Conservation (phyloP, 306 rosid genomes). For the Begonia loranthoides region DNA sequence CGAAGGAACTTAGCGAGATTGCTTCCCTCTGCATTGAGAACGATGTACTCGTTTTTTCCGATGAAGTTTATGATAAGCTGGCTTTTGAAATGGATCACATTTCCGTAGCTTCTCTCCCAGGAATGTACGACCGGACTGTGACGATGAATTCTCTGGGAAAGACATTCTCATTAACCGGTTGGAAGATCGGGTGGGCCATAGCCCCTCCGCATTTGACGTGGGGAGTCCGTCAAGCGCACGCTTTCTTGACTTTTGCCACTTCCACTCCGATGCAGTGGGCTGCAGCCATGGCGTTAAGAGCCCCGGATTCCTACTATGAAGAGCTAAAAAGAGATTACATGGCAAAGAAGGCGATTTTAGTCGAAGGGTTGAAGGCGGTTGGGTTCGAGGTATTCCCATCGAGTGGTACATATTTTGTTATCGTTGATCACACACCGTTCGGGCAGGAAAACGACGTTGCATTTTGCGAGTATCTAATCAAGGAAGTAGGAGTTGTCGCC, state of each 20-base stretch:
- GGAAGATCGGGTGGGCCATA: constrained; percentile 92
- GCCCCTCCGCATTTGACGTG: constrained; percentile 76
- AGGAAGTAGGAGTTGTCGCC: constrained; percentile 91
- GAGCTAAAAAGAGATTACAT: constrained; percentile 67
- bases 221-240: constrained; percentile 67
- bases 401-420: constrained; percentile 75
- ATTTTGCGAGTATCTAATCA: constrained; percentile 81
- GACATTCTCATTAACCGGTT: constrained; percentile 86
- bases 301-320: constrained; percentile 65
- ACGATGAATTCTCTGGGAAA: constrained; percentile 84
- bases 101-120: constrained; percentile 70
- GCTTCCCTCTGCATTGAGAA: constrained; percentile 86
- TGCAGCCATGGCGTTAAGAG: constrained; percentile 73
- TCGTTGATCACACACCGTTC: constrained; percentile 89
- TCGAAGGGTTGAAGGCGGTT: constrained; percentile 64
- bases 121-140: constrained; percentile 79
- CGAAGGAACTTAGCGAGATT: constrained; percentile 46
- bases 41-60: constrained; percentile 58
- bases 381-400: constrained; percentile 84
- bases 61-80: constrained; percentile 83
- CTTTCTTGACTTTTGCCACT: constrained; percentile 69
- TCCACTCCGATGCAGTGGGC: constrained; percentile 90
- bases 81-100: constrained; percentile 89
- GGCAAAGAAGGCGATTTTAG: constrained; percentile 70
- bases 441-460: constrained; percentile 68